Evolutionary conservation across 2,329 filamentous ascomycete genomes (phyloP), one percentile per base, ranked within the genome.

Genomic region (Penicillium sp.): DNA sequence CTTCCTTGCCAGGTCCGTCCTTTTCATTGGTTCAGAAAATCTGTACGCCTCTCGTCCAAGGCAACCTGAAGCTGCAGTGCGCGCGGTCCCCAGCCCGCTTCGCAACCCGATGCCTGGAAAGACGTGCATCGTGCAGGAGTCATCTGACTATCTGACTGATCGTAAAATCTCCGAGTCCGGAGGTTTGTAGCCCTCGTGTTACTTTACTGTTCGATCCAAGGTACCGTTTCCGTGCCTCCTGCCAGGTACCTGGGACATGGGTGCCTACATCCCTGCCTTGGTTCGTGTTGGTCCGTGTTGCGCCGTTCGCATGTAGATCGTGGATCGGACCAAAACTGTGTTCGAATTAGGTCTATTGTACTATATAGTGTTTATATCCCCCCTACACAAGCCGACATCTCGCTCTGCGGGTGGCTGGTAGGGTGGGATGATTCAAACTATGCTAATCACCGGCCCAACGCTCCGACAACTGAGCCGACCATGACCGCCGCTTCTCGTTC

Each of bases 401-500:
- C 31, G 31, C 31, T 16, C 31, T 18, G 31, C 31, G 31, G 31
- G 31, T 34, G 14, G 31, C 9, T 16, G 10, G 31, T 11, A 34
- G 3, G 31, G 26, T 13, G 13, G 10, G 11, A 20, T n/a, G 0
- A 2, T 9, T 10, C 31, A 34, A 10, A 16, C 14, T 34, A 32
- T 16, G 14, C n/a, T 32, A 32, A 16, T 49, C 32, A 69, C 46
- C 65, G 60, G 23, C 64, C 67, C 37, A 80, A 54, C n/a, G 70
- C 66, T n/a, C 78, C 77, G 40, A 89, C 76, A 5, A 96, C 82
- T 59, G 87, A 87, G 42, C 87, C 85, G 34, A 95, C 86, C 91
- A 97, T 96, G 39, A 97, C 90, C 1, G 90, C 89, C 39, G 90
- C 85, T 70, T 97, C 93, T 31, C 91, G 79, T 61, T 96, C 91